Base-by-base conservation (phyloP, 768 basidiomycete species). In the Calocera cornea region DNA sequence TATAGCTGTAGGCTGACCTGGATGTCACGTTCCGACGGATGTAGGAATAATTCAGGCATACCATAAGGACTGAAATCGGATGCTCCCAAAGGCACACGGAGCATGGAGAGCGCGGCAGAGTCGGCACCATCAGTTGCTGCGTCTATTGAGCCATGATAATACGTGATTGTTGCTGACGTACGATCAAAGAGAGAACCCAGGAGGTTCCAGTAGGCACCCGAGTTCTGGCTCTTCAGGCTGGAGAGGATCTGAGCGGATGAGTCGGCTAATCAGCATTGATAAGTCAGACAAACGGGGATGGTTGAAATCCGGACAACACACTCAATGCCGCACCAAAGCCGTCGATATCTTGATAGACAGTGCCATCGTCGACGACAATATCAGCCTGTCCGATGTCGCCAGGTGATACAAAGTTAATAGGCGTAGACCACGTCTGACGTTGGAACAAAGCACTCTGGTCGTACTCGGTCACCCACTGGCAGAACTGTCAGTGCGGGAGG, bases 11-110 rank as follows among this genome's bases (percentile, higher is more conserved):
- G 14, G 31, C 27, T 47, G 44, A 24, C 7, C 7, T 5, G 3
- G 24, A 24, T 47, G 19, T 19, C 19, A 19, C 8, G 8, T 8
- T 3, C 8, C 16, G 24, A 24, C 44, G 44, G 44, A 17, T 24
- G 19, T 7, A 7, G 44, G 7, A 24, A 19, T n/a, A n/a, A 47
- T 3, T 24, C 44, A 5, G 7, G 16, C 44, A 8, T 17, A 47
- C 44, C 44, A 5, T 2, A 60, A 22, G 54, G 14, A 33, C 54
- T 60, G 72, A 90, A 90, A 75, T 90, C 89, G 1, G 86, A 83
- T 2, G 89, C 86, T 16, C 89, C 89, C 16, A 90, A 79, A 0
- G 88, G 83, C 41, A 90, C 78, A 11, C 89, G 83, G 64, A 90
- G 76, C 71, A 87, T 87, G 47, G 84, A 85, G 65, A 90, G 76